These are phyloP conservation scores for Agastache rugosa DNA, from an alignment of 257 asterid genomes.

Conservation along the genomic window DNA sequence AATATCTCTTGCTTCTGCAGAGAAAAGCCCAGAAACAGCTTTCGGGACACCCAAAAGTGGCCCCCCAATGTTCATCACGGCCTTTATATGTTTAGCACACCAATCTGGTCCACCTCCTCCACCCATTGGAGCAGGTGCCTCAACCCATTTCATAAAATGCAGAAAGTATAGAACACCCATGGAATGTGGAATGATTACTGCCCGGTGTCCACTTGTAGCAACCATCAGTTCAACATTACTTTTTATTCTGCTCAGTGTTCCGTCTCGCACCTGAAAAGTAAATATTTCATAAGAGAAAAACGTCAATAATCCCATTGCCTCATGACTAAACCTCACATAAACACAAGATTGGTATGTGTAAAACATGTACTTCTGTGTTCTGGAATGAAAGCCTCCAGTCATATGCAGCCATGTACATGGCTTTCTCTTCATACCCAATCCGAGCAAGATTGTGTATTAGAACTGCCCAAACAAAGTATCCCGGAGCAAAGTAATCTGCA, in stretches of 20 bases:
- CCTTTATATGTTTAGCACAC: constrained; percentile 88
- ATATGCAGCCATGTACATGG: constrained; percentile 97
- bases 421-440: constrained; percentile 94
- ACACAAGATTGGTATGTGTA: constrained; percentile 16
- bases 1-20: constrained; percentile 80
- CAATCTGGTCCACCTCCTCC: constrained; percentile 94
- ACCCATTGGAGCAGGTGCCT: constrained; percentile 90
- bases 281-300: constrained; percentile 23
- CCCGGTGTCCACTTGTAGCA: constrained; percentile 77
- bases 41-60: constrained; percentile 84
- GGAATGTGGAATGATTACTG: constrained; percentile 87
- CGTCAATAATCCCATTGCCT: constrained; percentile 8
- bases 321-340: constrained; percentile 17
- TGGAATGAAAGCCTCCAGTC: constrained; percentile 99
- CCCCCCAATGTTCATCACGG: constrained; percentile 92
- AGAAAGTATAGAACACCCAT: constrained; percentile 88
- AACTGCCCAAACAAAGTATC: constrained; percentile 99
- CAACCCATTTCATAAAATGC: constrained; percentile 98
- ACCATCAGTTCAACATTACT: constrained; percentile 85
- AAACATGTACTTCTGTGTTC: constrained; percentile 77
- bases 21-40: constrained; percentile 81
- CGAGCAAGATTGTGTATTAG: constrained; percentile 84
- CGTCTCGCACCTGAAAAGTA: constrained; percentile 74
- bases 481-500: constrained; percentile 96
- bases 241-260: constrained; percentile 74